Evolutionary conservation across 257 asterid species (phyloP), one percentile per base, ranked within the genome.

Genomic region (Solanum tarijense): DNA sequence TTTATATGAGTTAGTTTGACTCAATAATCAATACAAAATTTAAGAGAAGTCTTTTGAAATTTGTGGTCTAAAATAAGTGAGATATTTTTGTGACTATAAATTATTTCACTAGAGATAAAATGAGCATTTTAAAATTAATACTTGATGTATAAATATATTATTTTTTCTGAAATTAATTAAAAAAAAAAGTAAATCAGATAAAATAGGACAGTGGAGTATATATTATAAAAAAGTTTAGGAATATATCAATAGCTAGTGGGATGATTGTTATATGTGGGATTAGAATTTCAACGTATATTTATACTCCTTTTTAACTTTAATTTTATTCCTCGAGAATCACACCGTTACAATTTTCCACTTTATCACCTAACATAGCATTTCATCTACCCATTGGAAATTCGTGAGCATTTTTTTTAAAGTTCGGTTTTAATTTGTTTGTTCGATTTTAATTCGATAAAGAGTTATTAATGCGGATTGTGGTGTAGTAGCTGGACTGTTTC

Each of bases 211-310:
- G 0, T 36, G 9, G 43, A 38, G 43, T 29, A 25, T 68, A 25
- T 13, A 27, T 12, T 48, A 48, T 23, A 62, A 27, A 2, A 29
- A 65, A 5, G 36, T 38, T 29, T 0, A 38, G 41, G 78, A 31
- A 71, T 39, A 86, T 83, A 52, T 23, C 29, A 43, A 38, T 72
- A 35, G 46, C 87, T 65, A 89, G 84, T 89, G 87, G 91, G 72
- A 89, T 82, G 65, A 39, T 12, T 68, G 74, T 4, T 29, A 31
- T 69, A 69, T 3, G 89, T 52, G 38, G 84, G 93, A 91, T 78
- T n/a, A 39, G 62, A 25, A 87, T 92, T 86, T 89, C 92, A 91
- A 88, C 87, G 36, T n/a, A 78, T 52, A 38, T 39, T 35, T 12
- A 65, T 83, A 88, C 84, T 89, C 90, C 35, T 69, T 8, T 25